These are phyloP conservation scores for Aspergillus leporis DNA, from an alignment of 495 filamentous ascomycete genomes.

Conservation along the genomic window DNA sequence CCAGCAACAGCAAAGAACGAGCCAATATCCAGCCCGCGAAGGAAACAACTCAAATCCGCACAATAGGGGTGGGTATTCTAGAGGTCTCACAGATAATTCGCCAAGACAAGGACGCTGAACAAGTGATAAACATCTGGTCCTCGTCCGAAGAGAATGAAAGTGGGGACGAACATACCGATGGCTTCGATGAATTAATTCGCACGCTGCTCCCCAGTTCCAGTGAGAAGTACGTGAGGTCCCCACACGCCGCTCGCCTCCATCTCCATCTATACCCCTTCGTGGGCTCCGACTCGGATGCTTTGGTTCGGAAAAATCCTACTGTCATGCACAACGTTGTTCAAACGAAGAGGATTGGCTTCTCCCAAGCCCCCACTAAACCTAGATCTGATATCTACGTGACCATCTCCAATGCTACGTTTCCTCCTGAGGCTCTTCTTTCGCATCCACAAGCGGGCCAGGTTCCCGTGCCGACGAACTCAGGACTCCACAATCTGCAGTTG, in stretches of 20 bases:
- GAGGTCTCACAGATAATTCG: constrained; percentile 76
- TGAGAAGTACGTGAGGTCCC: constrained; percentile 70
- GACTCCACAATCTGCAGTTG: constrained; percentile 77
- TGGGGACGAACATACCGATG: constrained; percentile 52
- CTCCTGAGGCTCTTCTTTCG: constrained; percentile 74
- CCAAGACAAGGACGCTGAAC: constrained; percentile 74
- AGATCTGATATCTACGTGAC: constrained; percentile 95
- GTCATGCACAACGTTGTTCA: constrained; percentile 76
- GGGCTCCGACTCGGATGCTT: constrained; percentile 68
- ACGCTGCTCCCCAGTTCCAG: constrained; percentile 72
- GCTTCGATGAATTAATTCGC: constrained; percentile 74
- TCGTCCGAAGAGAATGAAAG: constrained; percentile 60
- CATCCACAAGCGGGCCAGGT: constrained; percentile 77
- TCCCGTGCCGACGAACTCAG: constrained; percentile 58
- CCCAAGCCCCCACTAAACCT: constrained; percentile 82
- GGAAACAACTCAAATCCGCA: constrained; percentile 56
- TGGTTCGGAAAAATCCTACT: constrained; percentile 86
- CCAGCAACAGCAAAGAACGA: constrained; percentile 51
- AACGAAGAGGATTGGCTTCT: constrained; percentile 90
- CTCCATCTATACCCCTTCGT: constrained; percentile 76
- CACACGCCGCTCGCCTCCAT: constrained; percentile 68
- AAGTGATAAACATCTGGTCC: constrained; percentile 77
- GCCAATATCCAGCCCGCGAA: constrained; percentile 42
- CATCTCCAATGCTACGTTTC: constrained; percentile 70
- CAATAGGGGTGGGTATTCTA: constrained; percentile 79